Base-by-base conservation (phyloP, 2,329 filamentous ascomycete species). In the Conoideocrella luteorostrata region DNA sequence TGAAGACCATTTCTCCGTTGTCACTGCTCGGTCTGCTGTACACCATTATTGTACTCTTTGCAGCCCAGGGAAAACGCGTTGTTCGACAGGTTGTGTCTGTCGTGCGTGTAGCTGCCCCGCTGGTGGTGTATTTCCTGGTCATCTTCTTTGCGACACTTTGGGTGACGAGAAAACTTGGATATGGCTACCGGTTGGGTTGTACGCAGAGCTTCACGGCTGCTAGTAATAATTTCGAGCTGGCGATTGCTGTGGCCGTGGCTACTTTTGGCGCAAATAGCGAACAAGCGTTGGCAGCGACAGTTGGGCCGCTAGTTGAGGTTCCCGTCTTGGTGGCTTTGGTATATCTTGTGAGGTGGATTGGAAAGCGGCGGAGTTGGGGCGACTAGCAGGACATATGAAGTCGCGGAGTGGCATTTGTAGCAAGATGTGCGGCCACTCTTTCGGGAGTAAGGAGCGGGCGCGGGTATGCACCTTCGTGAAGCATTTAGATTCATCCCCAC, bases 171-270 rank as follows among this genome's bases (percentile, higher is more conserved):
- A 74, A 70, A n/a, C 64, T 84, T n/a, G 84, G 87, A 0, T 89
- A 89, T 46, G 80, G 78, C 0, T 94, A 94, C 58, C 73, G 74
- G 28, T 60, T 89, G 1, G 75, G 77, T 1, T 74, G 76, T 10
- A 91, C 88, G 2, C 88, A 94, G 64, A 89, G 86, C 57, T 93
- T 95, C 55, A 94, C 87, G 0, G 90, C 88, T 0, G 86, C 87
- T 1, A 95, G 88, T 60, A 95, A 95, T 58, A 95, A 95, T 59
- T 95, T 95, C 56, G 89, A 95, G 67, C 68, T 95, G 20, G 88
- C 89, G 0, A 95, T 95, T 64, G 88, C 88, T 0, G 88, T 95
- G 0, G 86, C 86, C 0, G 82, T 95, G 3, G 84, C 88, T 0
- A 84, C 84, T 0, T 95, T 85, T 64, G 89, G 88, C 0, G 74